A percentile compares a stretch with the other conserved stretches of the same genome.
These are phyloP conservation scores for Venturia oleaginea DNA, from an alignment of 2,329 filamentous ascomycete genomes.

Conservation along the genomic window DNA sequence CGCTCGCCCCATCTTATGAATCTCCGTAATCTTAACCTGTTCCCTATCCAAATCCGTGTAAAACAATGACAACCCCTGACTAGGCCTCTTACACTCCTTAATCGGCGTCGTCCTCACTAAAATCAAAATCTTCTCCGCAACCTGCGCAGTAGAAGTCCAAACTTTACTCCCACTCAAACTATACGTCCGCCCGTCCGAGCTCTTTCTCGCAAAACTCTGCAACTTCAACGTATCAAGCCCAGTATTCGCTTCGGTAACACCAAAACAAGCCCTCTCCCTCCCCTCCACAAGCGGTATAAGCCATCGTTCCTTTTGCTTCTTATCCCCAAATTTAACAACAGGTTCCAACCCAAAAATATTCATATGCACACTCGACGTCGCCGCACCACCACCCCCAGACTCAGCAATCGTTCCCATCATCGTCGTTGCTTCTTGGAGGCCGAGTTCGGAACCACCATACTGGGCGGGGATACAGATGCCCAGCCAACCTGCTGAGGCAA, in stretches of 20 bases:
- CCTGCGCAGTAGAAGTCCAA: conserved; percentile 38
- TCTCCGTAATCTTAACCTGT: conserved; percentile 33
- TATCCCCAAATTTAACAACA: conserved; percentile 35
- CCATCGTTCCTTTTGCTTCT: conserved; percentile 34
- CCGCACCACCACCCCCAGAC: conserved; percentile 35
- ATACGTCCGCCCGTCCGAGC: conserved; percentile 28
- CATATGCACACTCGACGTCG: conserved; percentile 36
- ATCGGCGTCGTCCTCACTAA: conserved; percentile 34
- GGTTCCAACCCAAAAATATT: conserved; percentile 40
- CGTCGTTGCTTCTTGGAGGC: conserved; percentile 33
- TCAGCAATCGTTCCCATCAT: conserved; percentile 43
- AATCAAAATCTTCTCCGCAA: conserved; percentile 36
- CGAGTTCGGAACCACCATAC: conserved; percentile 35
- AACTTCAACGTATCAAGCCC: conserved; percentile 36
- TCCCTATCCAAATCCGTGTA: conserved; percentile 33
- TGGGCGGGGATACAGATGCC: conserved; percentile 36
- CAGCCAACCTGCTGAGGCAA: conserved; percentile 36
- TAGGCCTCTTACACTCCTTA: conserved; percentile 33
- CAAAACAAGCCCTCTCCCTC: conserved; percentile 34
- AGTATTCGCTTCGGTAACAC: conserved; percentile 35
- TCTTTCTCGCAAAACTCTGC: conserved; percentile 25
- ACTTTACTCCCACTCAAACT: conserved; percentile 34
- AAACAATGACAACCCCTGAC: conserved; percentile 36
- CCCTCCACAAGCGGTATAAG: conserved; percentile 33
- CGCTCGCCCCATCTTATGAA: conserved; percentile 37